phyloP scores from a whole-genome alignment of 495 filamentous ascomycete species.

The Penicillium paradoxum region DNA sequence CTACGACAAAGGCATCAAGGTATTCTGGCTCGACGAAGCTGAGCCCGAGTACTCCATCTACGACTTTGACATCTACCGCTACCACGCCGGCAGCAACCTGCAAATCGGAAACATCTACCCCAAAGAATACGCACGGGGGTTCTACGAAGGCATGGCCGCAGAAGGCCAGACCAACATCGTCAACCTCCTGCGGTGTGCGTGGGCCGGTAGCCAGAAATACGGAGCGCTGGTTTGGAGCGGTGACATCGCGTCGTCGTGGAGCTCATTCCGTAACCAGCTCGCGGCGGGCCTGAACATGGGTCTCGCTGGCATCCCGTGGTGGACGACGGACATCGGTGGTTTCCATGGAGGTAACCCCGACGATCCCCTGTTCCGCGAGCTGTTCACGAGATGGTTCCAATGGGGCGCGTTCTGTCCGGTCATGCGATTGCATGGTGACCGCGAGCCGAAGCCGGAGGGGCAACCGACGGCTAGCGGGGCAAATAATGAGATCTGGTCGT shows the following conservation, averaged over 20 bases:
- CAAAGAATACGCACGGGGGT: conserved; percentile 47
- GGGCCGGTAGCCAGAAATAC: conserved; percentile 56
- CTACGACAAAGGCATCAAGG: conserved; percentile 50
- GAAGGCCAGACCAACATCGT: conserved; percentile 48
- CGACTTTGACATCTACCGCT: conserved; percentile 56
- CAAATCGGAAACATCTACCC: conserved; percentile 54
- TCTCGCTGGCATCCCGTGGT: conserved; percentile 53
- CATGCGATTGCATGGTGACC: conserved; percentile 55
- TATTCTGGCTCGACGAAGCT: conserved; percentile 60
- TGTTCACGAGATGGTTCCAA: conserved; percentile 59
- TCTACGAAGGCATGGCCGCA: conserved; percentile 51
- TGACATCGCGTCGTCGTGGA: conserved; percentile 54
- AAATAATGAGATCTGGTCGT: conserved; percentile 56
- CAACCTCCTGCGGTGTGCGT: conserved; percentile 54
- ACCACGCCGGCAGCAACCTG: conserved; percentile 48
- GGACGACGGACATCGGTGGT: conserved; percentile 57
- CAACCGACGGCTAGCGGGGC: conserved; percentile 39
- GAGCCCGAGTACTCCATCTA: conserved; percentile 56
- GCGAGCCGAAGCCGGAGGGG: conserved; percentile 46
- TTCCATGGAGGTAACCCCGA: conserved; percentile 54
- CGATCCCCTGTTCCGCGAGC: conserved; percentile 49
- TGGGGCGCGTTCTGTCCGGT: conserved; percentile 58
- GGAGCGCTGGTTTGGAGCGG: conserved; percentile 58
- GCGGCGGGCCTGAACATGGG: conserved; percentile 56
- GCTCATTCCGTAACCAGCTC: conserved; percentile 50